Evolutionary conservation across 2,329 filamentous ascomycete genomes (phyloP).

Genomic region (Pezicula radicicola): DNA sequence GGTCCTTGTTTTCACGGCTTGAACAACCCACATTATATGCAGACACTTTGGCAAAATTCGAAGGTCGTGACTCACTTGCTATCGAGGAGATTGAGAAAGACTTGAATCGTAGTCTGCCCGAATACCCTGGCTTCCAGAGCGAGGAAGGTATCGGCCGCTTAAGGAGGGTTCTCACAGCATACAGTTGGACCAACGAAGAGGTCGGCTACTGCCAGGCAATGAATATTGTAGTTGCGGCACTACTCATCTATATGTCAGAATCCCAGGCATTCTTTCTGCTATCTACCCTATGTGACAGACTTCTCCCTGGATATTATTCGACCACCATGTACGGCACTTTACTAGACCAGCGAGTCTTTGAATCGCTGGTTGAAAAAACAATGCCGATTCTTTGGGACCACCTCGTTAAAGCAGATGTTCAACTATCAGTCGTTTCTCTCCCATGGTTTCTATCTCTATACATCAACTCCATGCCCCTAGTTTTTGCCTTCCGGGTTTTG

Average conservation of each 20-base stretch:
- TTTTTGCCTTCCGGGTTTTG: conserved; percentile 93
- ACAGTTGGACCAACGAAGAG: conserved; percentile 94
- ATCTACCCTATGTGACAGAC: conserved; percentile 84
- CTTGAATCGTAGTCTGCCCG: conserved; percentile 89
- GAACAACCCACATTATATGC: conserved; percentile 80
- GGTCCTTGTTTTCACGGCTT: conserved; percentile 83
- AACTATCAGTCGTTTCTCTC: conserved; percentile 93
- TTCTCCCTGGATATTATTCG: conserved; percentile 96
- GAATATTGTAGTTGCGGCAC: conserved; percentile 98
- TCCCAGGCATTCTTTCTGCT: conserved; percentile 92
- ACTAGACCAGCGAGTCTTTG: conserved; percentile 94
- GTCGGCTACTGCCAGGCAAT: conserved; percentile 99
- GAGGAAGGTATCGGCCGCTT: conserved; percentile 91
- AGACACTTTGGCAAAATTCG: conserved; percentile 80
- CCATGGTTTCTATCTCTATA: conserved; percentile 98
- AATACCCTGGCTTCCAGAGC: conserved; percentile 96
- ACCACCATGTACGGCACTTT: conserved; percentile 99
- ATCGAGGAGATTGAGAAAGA: conserved; percentile 99
- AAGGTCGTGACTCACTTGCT: conserved; percentile 84
- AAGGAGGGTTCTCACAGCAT: conserved; percentile 88
- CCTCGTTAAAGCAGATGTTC: conserved; percentile 93
- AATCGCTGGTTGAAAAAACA: conserved; percentile 96
- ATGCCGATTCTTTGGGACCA: conserved; percentile 99
- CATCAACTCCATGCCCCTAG: conserved; percentile 98
- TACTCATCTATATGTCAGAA: conserved; percentile 98